A percentile compares a stretch with the other conserved stretches of the same genome.
These are phyloP conservation scores for Tolypocladium tropicale DNA, from an alignment of 2,329 filamentous ascomycete genomes.

Conservation along the genomic window DNA sequence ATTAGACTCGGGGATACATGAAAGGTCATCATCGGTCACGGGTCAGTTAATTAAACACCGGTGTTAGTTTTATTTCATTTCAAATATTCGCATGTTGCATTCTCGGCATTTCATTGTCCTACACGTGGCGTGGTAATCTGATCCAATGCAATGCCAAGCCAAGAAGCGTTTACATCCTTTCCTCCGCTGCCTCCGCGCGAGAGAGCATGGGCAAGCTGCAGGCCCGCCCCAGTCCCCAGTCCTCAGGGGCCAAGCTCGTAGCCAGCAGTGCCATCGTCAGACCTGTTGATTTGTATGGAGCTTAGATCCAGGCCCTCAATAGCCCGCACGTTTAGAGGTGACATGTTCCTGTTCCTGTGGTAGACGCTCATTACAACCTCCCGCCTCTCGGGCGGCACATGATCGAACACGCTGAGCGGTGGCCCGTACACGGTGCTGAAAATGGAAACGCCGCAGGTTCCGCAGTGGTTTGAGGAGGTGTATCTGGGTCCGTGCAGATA, in stretches of 20 bases:
- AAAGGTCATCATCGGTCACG: not conserved
- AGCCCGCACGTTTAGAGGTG: conserved; percentile 14
- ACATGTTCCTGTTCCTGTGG: conserved; percentile 12
- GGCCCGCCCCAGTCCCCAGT: too few relatives aligned
- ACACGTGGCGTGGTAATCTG: not conserved
- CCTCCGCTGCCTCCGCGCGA: not conserved
- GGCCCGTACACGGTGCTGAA: conserved; percentile 19
- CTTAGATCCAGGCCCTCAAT: conserved; percentile 10
- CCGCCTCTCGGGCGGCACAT: conserved; percentile 12
- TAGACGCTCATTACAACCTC: conserved; percentile 10
- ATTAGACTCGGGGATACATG: not conserved
- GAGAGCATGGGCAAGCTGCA: too few relatives aligned
- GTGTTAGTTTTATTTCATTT: not conserved
- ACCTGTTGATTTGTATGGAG: conserved; percentile 6
- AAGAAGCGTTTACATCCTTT: not conserved
- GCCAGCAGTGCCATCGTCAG: conserved; percentile 14
- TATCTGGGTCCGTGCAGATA: conserved; percentile 13
- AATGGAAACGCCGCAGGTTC: conserved; percentile 17
- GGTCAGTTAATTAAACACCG: not conserved
- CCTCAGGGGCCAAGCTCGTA: conserved; percentile 6
- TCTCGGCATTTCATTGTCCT: not conserved
- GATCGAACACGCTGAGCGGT: conserved; percentile 15
- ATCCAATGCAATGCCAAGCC: not conserved
- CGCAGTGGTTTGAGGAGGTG: conserved; percentile 12
- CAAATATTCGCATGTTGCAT: not conserved